Base-by-base conservation (phyloP, 345 rosid species). In the Rhodamnia rubescens region DNA sequence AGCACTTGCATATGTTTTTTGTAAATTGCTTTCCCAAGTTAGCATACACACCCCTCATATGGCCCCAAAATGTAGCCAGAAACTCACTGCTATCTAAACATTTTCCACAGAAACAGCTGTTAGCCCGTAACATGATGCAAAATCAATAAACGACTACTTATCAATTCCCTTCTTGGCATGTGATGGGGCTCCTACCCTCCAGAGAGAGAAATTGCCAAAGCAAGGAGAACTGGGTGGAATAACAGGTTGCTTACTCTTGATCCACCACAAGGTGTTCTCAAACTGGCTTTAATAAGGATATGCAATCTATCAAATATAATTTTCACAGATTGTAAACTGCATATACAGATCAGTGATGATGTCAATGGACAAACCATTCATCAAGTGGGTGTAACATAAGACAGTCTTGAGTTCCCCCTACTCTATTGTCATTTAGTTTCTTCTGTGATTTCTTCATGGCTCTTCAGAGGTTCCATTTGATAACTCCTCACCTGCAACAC, bases 401-500 rank as follows among this genome's bases (percentile, higher is more conserved):
- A 36, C 80, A 18, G 80, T 78, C 53, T 54, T 1, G 51, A 15
- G 22, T 83, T n/a, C 53, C 42, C 83, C 83, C 54, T 82, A 50
- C 24, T 44, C 83, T 82, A 53, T 82, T 49, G 54, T 51, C 83
- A 82, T 16, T 50, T 32, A 49, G 83, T 27, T 50, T 55, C 61
- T 56, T 54, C 74, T 40, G 54, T 81, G 40, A 44, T 69, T 32
- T 69, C 80, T 85, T 92, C 91, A 91, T 84, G 87, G 87, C 83
- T 91, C 92, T 85, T 92, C 91, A 69, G 81, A 87, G 26, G 89
- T 88, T 86, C 93, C 94, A 89, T 92, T 93, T 51, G 92, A 90
- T 84, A 90, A 89, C 61, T 92, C 95, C 88, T 95, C 95, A 53
- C 90, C 92, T 83, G 90, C 90, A 88, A 85, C 86, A 88, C 92